Percentiles rank a stretch among this genome's conserved stretches.
These are phyloP conservation scores for Alternaria postmessia DNA, from an alignment of 2,329 filamentous ascomycete species.

Conservation along the genomic window DNA sequence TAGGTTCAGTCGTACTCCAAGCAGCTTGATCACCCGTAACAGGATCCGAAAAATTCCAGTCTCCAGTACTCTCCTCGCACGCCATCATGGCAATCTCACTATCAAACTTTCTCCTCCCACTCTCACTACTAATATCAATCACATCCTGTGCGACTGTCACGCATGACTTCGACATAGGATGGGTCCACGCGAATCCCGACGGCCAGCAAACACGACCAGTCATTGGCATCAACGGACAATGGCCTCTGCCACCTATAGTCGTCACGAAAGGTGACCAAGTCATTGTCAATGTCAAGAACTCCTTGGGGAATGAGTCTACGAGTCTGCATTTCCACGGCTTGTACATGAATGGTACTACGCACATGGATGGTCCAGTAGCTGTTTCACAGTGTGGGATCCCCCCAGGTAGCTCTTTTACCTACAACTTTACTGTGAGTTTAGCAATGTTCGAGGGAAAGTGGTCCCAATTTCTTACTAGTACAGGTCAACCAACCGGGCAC, in stretches of 20 bases:
- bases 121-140: slow-evolving; percentile 34
- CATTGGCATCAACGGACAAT: slow-evolving; percentile 78
- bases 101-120: slow-evolving; percentile 53
- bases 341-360: slow-evolving; percentile 77
- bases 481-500: slow-evolving; percentile 62
- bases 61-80: background rate
- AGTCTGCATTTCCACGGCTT: slow-evolving; percentile 81
- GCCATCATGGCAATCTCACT: slow-evolving; percentile 56
- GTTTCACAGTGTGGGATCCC: slow-evolving; percentile 67
- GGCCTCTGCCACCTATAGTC: slow-evolving; percentile 76
- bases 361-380: slow-evolving; percentile 75
- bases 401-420: slow-evolving; percentile 69
- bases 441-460: background rate
- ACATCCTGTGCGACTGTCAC: slow-evolving; percentile 49
- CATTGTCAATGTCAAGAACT: slow-evolving; percentile 73
- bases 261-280: slow-evolving; percentile 77
- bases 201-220: slow-evolving; percentile 58
- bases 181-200: slow-evolving; percentile 65
- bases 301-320: slow-evolving; percentile 69
- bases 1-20: background rate
- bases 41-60: slow-evolving; percentile 17
- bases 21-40: slow-evolving; percentile 1
- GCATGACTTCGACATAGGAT: slow-evolving; percentile 63
- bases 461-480: slow-evolving; percentile 50
- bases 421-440: slow-evolving; percentile 55